Base-by-base conservation (phyloP, 169 alveolate genomes). In the Cryptosporidium xiaoi region DNA sequence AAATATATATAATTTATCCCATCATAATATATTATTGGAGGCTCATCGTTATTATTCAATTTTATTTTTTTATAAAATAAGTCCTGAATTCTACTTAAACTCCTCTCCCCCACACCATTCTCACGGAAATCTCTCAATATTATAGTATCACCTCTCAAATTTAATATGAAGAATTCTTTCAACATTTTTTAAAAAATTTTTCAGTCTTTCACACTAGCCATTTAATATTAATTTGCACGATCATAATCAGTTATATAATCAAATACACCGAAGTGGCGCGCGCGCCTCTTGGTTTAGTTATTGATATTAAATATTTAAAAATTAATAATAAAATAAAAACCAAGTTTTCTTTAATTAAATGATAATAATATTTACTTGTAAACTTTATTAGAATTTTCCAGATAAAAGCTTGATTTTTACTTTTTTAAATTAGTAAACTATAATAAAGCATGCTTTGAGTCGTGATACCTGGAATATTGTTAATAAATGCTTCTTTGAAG, bases 121-220 rank as follows among this genome's bases (percentile, higher is more conserved):
- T 96, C 93, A 56, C 99, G 90, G 82, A 96, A 97, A 85, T 97
- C 98, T 66, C 98, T 77, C 40, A 84, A 95, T 48, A 97, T 94
- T 33, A 97, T 94, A 5, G 98, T 95, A 84, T 97, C 99, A 40
- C 99, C 99, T 84, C 99, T 93, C 12, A 96, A 94, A 33, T 98
- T 95, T 64, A 97, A 83, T 18, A 97, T 92, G 66, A 95, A 96
- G 69, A 97, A 90, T 93, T 97, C 96, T 16, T 97, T 93, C 29
- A 96, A 71, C 96, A 95, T 95, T 93, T 48, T 92, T 65, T 40
- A 0, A 24, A 24, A 24, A 24, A 24, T 24, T 24, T 24, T 24
- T 24, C 27, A 24, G 27, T 24, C 27, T 24, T 24, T 24, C 27
- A 24, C 27, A 24, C 27, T 24, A 24, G 27, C 27, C 27, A 24